A percentile compares a stretch with the other conserved stretches of the same genome.
phyloP scores from a whole-genome alignment of 176 grass and related monocot genomes.

The Musa itinerans region DNA sequence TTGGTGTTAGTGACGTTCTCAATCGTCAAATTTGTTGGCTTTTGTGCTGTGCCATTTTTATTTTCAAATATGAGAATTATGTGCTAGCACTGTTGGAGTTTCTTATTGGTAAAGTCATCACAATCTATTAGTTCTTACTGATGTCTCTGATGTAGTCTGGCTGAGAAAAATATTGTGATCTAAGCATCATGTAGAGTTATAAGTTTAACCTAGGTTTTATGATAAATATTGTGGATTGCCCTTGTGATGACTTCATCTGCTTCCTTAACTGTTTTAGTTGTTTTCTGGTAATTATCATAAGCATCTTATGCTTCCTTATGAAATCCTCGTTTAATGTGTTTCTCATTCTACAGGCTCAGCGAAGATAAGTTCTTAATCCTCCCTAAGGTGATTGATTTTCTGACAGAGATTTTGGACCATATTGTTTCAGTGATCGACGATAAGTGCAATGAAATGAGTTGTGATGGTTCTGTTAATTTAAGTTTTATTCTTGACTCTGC shows the following conservation, averaged over 20 bases:
- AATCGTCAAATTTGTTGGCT: not conserved
- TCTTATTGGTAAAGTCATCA: not conserved
- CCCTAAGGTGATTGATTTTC: slow-evolving; percentile 34
- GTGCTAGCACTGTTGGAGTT: not conserved
- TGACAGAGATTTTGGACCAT: slow-evolving; percentile 47
- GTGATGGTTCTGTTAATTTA: slow-evolving; percentile 36
- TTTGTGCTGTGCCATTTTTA: not conserved
- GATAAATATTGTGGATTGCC: not conserved
- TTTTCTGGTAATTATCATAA: not conserved
- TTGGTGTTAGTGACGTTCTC: not conserved
- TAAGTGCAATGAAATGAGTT: slow-evolving; percentile 46
- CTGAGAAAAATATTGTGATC: too few species aligned
- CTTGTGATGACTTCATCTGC: not conserved
- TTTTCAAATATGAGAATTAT: not conserved
- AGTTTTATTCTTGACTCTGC: slow-evolving; percentile 42
- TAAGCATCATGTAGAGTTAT: too few species aligned
- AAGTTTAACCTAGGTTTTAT: not conserved
- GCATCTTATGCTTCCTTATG: not conserved
- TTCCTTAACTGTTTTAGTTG: too few species aligned
- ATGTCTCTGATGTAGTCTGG: too few species aligned
- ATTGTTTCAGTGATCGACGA: slow-evolving; percentile 47
- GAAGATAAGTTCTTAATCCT: slow-evolving; percentile 53
- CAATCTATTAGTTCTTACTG: too few species aligned
- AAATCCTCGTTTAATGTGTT: not conserved
- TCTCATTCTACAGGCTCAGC: slow-evolving; percentile 32